phyloP scores from a whole-genome alignment of 192 early-diverging fungal genomes.

The Martensiomyces pterosporus region DNA sequence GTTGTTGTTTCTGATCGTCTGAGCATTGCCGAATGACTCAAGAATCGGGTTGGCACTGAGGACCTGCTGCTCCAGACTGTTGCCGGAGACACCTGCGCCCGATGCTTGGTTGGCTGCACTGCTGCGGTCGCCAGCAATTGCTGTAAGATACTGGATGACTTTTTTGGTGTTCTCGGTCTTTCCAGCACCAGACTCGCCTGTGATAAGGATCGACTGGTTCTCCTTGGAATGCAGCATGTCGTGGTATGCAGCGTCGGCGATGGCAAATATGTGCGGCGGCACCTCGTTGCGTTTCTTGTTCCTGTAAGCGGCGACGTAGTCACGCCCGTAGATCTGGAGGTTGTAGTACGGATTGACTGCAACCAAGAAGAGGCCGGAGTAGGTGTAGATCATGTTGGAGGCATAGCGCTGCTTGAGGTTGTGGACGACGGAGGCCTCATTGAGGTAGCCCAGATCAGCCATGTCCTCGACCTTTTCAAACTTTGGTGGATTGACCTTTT shows the following conservation, averaged over 20 bases:
- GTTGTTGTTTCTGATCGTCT: conserved; percentile 98
- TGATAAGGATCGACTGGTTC: conserved; percentile 97
- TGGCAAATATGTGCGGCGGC: conserved; percentile 87
- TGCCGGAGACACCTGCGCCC: conserved; percentile 27
- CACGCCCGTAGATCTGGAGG: conserved; percentile 83
- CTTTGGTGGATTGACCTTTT: conserved; percentile 99
- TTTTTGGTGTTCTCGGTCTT: conserved; percentile 99
- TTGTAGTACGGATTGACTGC: conserved; percentile 96
- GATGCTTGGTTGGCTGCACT: conserved; percentile 29
- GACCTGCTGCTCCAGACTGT: conserved; percentile 84
- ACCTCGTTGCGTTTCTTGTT: conserved; percentile 69
- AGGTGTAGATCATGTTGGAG: conserved; percentile 93
- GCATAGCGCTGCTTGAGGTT: conserved; percentile 89
- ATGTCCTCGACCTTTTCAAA: conserved; percentile 99
- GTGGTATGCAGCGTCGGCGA: conserved; percentile 89
- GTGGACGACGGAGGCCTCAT: conserved; percentile 98
- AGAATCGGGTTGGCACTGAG: conserved; percentile 96
- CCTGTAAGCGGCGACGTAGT: conserved; percentile 60
- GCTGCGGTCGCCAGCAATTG: conserved; percentile 67
- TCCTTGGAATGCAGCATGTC: conserved; percentile 92
- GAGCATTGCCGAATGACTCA: conserved; percentile 98
- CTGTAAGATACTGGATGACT: conserved; percentile 95
- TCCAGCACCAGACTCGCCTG: conserved; percentile 98
- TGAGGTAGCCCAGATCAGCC: conserved; percentile 94
- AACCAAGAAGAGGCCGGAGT: conserved; percentile 98